A percentile compares a stretch with the other conserved stretches of the same genome.
Conservation (phyloP, 495 filamentous ascomycete species). For the Mytilinidion resinicola region DNA sequence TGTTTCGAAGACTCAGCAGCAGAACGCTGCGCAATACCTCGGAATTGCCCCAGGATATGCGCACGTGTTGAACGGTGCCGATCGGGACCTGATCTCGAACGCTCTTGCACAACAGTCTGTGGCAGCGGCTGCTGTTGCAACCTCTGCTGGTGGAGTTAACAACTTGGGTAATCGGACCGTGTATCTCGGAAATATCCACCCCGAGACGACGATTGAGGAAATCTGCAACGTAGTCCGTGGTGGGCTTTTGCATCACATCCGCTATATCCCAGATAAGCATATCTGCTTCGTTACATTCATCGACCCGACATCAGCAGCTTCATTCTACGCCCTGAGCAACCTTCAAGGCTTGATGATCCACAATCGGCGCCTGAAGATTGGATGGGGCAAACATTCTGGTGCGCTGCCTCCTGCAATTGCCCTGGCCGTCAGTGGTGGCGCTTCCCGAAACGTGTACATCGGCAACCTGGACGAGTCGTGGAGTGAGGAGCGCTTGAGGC, state of each 20-base stretch:
- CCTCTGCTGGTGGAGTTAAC: constrained; percentile 90
- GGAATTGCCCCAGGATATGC: constrained; percentile 98
- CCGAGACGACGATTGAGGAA: constrained; percentile 96
- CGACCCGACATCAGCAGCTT: constrained; percentile 94
- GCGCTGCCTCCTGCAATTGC: constrained; percentile 95
- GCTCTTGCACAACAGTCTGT: constrained; percentile 96
- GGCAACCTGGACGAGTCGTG: constrained; percentile 96
- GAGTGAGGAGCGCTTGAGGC: constrained; percentile 89
- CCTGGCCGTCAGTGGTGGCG: constrained; percentile 89
- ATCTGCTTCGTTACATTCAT: constrained; percentile 99
- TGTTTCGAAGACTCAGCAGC: constrained; percentile 98
- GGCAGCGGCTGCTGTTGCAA: constrained; percentile 92
- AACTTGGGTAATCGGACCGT: constrained; percentile 97
- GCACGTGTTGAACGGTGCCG: constrained; percentile 89
- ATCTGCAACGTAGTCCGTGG: constrained; percentile 49
- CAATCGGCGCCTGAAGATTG: constrained; percentile 95
- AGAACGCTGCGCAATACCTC: constrained; percentile 96
- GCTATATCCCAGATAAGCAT: constrained; percentile 99
- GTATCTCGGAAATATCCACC: constrained; percentile 97
- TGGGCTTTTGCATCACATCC: constrained; percentile 78
- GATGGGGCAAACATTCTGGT: constrained; percentile 98
- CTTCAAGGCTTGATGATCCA: constrained; percentile 98
- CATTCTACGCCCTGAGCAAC: constrained; percentile 96
- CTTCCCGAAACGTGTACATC: constrained; percentile 94
- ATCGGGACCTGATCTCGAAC: constrained; percentile 91